A percentile compares a stretch with the other conserved stretches of the same genome.
Conservation (phyloP, 1,139 yeast species). For the Lodderomyces theae region DNA sequence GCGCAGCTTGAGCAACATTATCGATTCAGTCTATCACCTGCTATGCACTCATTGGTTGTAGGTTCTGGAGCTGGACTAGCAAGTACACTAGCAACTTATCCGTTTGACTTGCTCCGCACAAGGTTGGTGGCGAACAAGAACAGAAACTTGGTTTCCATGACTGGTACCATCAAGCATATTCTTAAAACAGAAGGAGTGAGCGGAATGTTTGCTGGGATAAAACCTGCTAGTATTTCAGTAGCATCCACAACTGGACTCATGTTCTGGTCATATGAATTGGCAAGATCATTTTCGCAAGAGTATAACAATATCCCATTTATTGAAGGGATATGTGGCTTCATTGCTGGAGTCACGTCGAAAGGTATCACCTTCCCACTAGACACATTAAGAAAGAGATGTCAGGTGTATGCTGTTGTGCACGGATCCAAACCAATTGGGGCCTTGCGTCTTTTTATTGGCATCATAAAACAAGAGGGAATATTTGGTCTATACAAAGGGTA, state of each 20-base stretch:
- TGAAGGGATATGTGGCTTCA: constrained; percentile 67
- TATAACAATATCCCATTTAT: constrained; percentile 41
- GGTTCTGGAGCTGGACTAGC: constrained; percentile 78
- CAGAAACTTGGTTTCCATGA: constrained; percentile 46
- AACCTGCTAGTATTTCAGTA: constrained; percentile 61
- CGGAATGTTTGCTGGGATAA: constrained; percentile 65
- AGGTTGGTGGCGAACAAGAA: constrained; percentile 63
- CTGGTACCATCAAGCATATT: constrained; percentile 42
- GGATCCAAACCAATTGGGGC: constrained; percentile 17
- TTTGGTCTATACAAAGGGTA: constrained; percentile 74
- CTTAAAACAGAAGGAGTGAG: constrained; percentile 44
- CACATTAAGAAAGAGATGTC: constrained; percentile 74
- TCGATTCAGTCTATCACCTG: constrained; percentile 28
- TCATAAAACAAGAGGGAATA: constrained; percentile 56
- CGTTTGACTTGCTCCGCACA: constrained; percentile 83
- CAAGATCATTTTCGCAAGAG: constrained; percentile 29
- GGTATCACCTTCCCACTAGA: constrained; percentile 81
- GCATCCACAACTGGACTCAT: constrained; percentile 66
- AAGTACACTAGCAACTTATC: constrained; percentile 77
- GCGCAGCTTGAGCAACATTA: constrained; percentile 25
- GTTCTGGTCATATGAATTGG: constrained; percentile 63
- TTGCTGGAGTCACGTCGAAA: constrained; percentile 77
- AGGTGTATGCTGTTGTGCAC: constrained; percentile 46
- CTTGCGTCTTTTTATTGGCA: constrained; percentile 22
- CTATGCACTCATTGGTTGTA: constrained; percentile 54